phyloP scores from a whole-genome alignment of 2,329 filamentous ascomycete species.

The Coniosporium tulheliwenetii region DNA sequence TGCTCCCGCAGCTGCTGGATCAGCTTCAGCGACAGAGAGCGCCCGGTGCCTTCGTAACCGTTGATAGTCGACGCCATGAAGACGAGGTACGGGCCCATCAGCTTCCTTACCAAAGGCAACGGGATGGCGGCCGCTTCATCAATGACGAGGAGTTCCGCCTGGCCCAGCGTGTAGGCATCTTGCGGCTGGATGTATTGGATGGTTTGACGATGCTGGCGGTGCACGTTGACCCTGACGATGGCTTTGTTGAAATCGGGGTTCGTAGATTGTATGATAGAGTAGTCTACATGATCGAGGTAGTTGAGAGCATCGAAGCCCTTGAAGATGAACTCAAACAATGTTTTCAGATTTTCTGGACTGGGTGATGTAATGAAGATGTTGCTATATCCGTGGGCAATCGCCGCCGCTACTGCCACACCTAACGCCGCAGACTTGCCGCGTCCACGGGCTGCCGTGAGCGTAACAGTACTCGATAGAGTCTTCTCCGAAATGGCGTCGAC shows the following conservation, averaged over 20 bases:
- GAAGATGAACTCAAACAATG: conserved; percentile 94
- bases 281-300: conserved; percentile 90
- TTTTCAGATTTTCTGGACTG: conserved; percentile 96
- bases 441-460: conserved; percentile 83
- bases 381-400: conserved; percentile 90
- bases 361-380: conserved; percentile 99
- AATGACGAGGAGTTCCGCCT: conserved; percentile 89
- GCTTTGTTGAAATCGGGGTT: conserved; percentile 99
- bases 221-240: conserved; percentile 90
- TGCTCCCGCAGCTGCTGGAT: conserved; percentile 96
- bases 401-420: conserved; percentile 85
- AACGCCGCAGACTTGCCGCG: conserved; percentile 94
- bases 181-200: conserved; percentile 98
- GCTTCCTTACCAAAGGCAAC: conserved; percentile 75
- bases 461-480: conserved; percentile 83
- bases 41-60: conserved; percentile 91
- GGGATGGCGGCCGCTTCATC: conserved; percentile 97
- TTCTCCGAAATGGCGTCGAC: conserved; percentile 95
- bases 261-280: conserved; percentile 94
- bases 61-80: conserved; percentile 99
- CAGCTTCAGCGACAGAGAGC: conserved; percentile 86
- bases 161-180: conserved; percentile 85
- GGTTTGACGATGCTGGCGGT: conserved; percentile 86
- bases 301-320: conserved; percentile 92
- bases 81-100: conserved; percentile 92